Evolutionary conservation across 2,329 filamentous ascomycete species (phyloP).

Genomic region (Spiromastix sp.): DNA sequence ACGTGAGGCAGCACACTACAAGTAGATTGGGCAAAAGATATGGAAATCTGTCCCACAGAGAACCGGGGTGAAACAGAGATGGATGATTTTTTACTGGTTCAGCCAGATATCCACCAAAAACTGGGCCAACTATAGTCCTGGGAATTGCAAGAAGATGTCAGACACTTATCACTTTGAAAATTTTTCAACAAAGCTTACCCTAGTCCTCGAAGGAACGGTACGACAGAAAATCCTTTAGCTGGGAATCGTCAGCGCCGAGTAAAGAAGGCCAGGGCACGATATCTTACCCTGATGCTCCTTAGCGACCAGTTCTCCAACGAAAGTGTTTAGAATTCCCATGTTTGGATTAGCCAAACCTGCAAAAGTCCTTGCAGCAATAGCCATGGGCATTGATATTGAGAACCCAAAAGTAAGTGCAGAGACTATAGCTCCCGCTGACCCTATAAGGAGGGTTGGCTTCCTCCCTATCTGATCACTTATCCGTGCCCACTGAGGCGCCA

Average conservation of each 20-base stretch:
- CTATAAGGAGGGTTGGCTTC: slow-evolving; percentile 8
- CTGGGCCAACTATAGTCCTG: slow-evolving; percentile 7
- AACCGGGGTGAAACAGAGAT: slow-evolving; percentile 1
- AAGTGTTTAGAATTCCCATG: slow-evolving; percentile 6
- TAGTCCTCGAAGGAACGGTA: slow-evolving; percentile 8
- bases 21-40: slow-evolving; percentile 8
- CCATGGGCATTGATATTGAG: slow-evolving; percentile 1
- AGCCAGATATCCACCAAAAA: slow-evolving; percentile 7
- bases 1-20: neutral
- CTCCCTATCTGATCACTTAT: slow-evolving; percentile 7
- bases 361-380: slow-evolving; percentile 4
- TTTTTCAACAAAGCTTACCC: slow-evolving; percentile 3
- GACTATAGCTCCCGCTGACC: slow-evolving; percentile 1
- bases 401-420: slow-evolving; percentile 7
- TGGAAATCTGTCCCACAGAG: slow-evolving; percentile 7
- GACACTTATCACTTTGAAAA: neutral
- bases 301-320: slow-evolving; percentile 7
- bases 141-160: neutral
- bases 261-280: neutral
- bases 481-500: slow-evolving; percentile 5
- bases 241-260: neutral
- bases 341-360: slow-evolving; percentile 9
- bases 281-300: slow-evolving; percentile 1
- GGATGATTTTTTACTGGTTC: slow-evolving; percentile 6
- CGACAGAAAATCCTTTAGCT: slow-evolving; percentile 8